A percentile compares a stretch with the other conserved stretches of the same genome.
Conservation (phyloP, 2,329 filamentous ascomycete species). For the Claviceps purpurea region DNA sequence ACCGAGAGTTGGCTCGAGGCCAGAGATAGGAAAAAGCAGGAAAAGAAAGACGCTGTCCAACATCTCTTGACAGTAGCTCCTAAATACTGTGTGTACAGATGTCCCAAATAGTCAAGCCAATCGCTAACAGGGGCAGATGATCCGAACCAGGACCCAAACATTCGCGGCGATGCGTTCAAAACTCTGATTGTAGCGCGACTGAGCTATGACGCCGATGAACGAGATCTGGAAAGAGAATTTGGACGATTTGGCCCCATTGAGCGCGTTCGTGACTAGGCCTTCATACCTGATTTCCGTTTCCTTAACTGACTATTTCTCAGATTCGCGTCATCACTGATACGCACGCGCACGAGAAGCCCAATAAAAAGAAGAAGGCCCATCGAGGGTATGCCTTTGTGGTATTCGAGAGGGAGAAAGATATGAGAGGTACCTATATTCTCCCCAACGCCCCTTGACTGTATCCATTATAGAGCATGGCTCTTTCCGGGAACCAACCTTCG, state of each 20-base stretch:
- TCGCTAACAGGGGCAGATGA: conserved; percentile 43
- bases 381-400: conserved; percentile 93
- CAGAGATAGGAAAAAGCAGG: conserved; percentile 68
- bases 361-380: conserved; percentile 70
- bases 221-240: conserved; percentile 88
- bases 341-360: conserved; percentile 52
- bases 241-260: conserved; percentile 89
- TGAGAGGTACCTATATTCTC: conserved; percentile 71
- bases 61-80: conserved; percentile 50
- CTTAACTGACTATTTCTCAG: conserved; percentile 26
- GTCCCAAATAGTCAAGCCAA: neutral
- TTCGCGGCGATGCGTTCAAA: conserved; percentile 87
- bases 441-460: conserved; percentile 12
- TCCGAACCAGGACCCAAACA: conserved; percentile 71
- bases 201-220: conserved; percentile 76
- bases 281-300: neutral
- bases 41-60: conserved; percentile 60
- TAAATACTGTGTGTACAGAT: conserved; percentile 40
- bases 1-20: conserved; percentile 90
- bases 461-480: conserved; percentile 2
- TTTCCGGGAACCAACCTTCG: conserved; percentile 12
- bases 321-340: conserved; percentile 79
- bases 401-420: conserved; percentile 93
- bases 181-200: conserved; percentile 86
- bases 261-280: conserved; percentile 43